Percentiles rank a stretch among this genome's conserved stretches.
Evolutionary conservation across 768 basidiomycete species (phyloP).

Genomic region (Leccinum aurantiacum): DNA sequence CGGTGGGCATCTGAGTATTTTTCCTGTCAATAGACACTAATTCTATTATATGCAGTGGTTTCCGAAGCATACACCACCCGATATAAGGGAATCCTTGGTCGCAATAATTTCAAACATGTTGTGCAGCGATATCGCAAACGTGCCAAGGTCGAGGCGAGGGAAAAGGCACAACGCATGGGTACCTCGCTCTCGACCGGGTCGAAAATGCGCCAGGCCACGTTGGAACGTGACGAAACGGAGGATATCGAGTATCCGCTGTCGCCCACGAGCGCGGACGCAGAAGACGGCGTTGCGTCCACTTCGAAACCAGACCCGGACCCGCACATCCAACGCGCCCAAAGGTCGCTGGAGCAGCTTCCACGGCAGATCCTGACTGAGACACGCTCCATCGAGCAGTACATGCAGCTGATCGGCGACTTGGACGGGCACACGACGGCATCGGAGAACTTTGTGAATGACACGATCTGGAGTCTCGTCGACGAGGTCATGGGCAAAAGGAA

Average conservation of each 20-base stretch:
- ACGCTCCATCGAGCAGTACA: constrained; percentile 40
- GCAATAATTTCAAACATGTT: constrained; percentile 44
- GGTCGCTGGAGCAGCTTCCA: constrained; percentile 41
- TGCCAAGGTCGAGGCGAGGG: constrained; percentile 15
- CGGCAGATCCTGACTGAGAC: constrained; percentile 38
- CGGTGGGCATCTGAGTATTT: constrained; percentile 39
- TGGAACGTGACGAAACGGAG: constrained; percentile 2
- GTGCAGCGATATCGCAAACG: constrained; percentile 46
- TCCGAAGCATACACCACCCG: constrained; percentile 64
- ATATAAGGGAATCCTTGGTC: constrained; percentile 59
- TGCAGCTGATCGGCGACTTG: constrained; percentile 34
- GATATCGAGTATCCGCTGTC: background rate
- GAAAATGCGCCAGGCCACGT: background rate
- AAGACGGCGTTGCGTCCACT: background rate
- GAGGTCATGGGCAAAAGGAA: constrained; percentile 38
- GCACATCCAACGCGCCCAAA: constrained; percentile 22
- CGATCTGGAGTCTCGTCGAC: constrained; percentile 39
- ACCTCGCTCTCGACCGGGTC: constrained; percentile 3
- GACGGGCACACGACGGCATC: constrained; percentile 6
- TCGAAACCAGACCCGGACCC: background rate
- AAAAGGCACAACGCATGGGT: constrained; percentile 9
- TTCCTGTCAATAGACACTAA: background rate
- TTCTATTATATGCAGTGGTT: constrained; percentile 45
- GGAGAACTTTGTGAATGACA: constrained; percentile 12
- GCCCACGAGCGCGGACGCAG: background rate